A percentile compares a stretch with the other conserved stretches of the same genome.
Conservation (phyloP, 2,329 filamentous ascomycete species). For the Epichloe glyceriae region DNA sequence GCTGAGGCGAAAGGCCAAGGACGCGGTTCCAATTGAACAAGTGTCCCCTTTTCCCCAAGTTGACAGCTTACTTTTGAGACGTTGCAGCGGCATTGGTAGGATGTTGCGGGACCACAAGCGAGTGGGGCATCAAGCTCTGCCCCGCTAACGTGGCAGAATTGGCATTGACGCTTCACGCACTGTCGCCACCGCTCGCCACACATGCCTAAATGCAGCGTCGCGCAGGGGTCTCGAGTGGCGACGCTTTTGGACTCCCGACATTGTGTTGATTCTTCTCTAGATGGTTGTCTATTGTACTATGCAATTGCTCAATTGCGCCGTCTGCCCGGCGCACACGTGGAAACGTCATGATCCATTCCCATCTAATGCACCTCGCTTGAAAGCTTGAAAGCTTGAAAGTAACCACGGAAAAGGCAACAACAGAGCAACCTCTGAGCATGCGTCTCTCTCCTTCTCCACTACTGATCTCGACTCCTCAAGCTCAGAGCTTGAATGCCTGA, state of each 20-base stretch:
- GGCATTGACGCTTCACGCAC: slow-evolving; percentile 10
- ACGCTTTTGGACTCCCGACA: too few relatives aligned
- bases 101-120: too few relatives aligned
- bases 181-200: not conserved
- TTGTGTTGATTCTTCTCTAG: too few relatives aligned
- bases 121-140: not conserved
- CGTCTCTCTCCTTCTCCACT: not conserved
- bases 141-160: too few relatives aligned
- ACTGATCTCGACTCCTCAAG: not conserved
- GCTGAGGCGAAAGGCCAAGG: slow-evolving; percentile 9
- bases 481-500: slow-evolving; percentile 1
- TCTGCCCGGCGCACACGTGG: too few relatives aligned
- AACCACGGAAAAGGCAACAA: not conserved
- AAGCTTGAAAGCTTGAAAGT: too few relatives aligned
- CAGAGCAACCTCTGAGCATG: not conserved
- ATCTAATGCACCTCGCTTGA: too few relatives aligned
- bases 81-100: not conserved
- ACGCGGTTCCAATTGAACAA: slow-evolving; percentile 28
- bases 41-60: slow-evolving; percentile 25
- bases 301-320: too few relatives aligned
- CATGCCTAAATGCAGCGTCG: not conserved
- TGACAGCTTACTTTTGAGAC: not conserved
- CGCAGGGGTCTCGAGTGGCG: too few relatives aligned
- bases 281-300: too few relatives aligned
- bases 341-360: too few relatives aligned